Evolutionary conservation across 768 basidiomycete species (phyloP), one percentile per base, ranked within the genome.

Genomic region (Suillus hirtellus): DNA sequence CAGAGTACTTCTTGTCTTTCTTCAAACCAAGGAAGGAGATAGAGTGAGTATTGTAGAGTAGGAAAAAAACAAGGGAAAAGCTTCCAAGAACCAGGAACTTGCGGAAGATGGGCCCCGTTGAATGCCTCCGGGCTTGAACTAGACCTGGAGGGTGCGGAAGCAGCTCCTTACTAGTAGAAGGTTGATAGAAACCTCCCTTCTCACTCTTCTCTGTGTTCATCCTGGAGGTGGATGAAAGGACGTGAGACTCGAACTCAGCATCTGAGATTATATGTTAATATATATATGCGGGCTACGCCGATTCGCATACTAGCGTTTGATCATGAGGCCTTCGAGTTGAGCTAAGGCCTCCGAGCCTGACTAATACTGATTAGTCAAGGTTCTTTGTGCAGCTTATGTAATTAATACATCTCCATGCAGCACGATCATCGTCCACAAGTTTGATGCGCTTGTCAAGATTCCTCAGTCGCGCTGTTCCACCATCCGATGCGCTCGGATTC

Each of bases 171-270:
- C 31, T 31, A 31, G 31, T 60, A 35, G 35, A 50, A 27, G 10
- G 27, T 27, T 53, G 62, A 38, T 38, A 42, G 40, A 64, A 62
- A 53, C 46, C 54, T 8, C 17, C 61, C 61, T 54, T 66, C 21
- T 65, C 69, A 38, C 42, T 53, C 63, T 65, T 67, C 15, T 46
- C 52, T 69, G 56, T 24, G 31, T 64, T 54, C 71, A 73, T 73
- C 43, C 44, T 14, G 56, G 47, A 60, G 46, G 7, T 49, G 54
- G 42, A 43, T 27, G 49, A 34, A 38, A n/a, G 43, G 43, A 59
- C 21, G 47, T 40, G 31, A 59, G 60, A 35, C 35, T 37, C 35
- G 35, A 21, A 49, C 14, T 24, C 47, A 14, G 4, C 27, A 15
- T 24, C 31, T 31, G 31, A 31, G 31, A 31, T 31, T 6, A 7